Percentiles rank a stretch among this genome's conserved stretches.
Evolutionary conservation across 352 stramenopile species (phyloP).

Genomic region (Phytophthora colocasiae): DNA sequence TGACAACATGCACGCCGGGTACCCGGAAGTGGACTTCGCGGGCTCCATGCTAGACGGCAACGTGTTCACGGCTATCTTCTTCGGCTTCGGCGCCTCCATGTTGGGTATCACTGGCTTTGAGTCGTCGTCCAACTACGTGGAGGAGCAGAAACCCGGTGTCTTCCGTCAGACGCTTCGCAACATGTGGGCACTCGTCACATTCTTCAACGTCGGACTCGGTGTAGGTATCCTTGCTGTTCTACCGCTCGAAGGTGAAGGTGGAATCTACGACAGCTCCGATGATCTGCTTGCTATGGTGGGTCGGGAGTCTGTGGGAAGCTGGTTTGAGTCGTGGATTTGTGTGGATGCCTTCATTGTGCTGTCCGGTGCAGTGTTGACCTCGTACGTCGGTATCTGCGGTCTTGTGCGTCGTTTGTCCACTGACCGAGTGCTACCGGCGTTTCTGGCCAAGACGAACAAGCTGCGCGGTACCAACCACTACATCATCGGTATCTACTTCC

Average conservation of each 20-base stretch:
- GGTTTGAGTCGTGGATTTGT: conserved; percentile 61
- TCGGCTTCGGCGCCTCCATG: conserved; percentile 79
- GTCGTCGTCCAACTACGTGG: conserved; percentile 86
- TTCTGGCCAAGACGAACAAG: conserved; percentile 66
- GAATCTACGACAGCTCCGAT: conserved; percentile 73
- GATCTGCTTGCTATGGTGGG: conserved; percentile 72
- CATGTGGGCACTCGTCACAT: conserved; percentile 81
- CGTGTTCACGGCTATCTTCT: conserved; percentile 63
- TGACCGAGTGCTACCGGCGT: conserved; percentile 66
- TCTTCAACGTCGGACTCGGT: conserved; percentile 89
- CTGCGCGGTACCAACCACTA: conserved; percentile 75
- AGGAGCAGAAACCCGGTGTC: conserved; percentile 82
- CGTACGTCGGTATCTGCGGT: conserved; percentile 83
- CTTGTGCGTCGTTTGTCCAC: conserved; percentile 74
- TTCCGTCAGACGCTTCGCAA: conserved; percentile 75
- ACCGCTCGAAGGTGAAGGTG: conserved; percentile 52
- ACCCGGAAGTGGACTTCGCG: conserved; percentile 65
- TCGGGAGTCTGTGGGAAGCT: conserved; percentile 35
- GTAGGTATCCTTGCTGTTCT: conserved; percentile 77
- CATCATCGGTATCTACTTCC: conserved; percentile 81
- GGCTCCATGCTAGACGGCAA: conserved; percentile 46
- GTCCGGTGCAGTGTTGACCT: conserved; percentile 80
- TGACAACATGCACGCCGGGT: conserved; percentile 65
- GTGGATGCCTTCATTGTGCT: conserved; percentile 91
- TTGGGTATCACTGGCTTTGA: conserved; percentile 91